These are phyloP conservation scores for Oidiodendron maius DNA, from an alignment of 495 filamentous ascomycete species.

Conservation along the genomic window DNA sequence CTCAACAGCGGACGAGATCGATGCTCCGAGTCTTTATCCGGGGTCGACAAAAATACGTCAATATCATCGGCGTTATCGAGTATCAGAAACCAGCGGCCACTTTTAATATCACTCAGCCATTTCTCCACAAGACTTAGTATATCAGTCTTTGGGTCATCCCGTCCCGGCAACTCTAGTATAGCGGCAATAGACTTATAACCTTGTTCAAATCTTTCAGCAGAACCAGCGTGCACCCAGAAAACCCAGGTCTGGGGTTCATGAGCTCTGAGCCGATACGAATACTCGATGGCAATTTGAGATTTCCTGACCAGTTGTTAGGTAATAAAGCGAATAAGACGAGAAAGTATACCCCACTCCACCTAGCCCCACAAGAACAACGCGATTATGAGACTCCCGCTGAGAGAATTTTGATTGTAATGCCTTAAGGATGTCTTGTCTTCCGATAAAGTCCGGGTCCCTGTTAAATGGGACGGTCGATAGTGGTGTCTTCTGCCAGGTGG, in stretches of 20 bases:
- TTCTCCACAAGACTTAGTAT: slow-evolving; percentile 29
- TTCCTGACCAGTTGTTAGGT: slow-evolving; percentile 29
- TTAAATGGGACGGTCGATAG: slow-evolving; percentile 23
- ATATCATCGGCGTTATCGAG: slow-evolving; percentile 41
- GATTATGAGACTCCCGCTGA: slow-evolving; percentile 7
- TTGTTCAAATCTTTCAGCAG: slow-evolving; percentile 29
- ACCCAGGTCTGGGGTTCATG: slow-evolving; percentile 28
- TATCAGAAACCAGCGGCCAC: slow-evolving; percentile 36
- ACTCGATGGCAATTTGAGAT: slow-evolving; percentile 48
- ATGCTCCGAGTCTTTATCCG: neutral
- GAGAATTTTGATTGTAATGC: slow-evolving; percentile 21
- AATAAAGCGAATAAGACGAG: neutral
- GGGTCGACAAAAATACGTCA: slow-evolving; percentile 20
- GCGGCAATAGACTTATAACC: slow-evolving; percentile 34
- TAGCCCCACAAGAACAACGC: slow-evolving; percentile 14
- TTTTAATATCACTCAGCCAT: slow-evolving; percentile 31
- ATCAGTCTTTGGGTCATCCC: slow-evolving; percentile 30
- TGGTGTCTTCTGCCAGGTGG: slow-evolving; percentile 1
- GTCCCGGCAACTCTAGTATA: slow-evolving; percentile 26
- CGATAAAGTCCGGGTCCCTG: slow-evolving; percentile 31
- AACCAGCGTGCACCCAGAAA: slow-evolving; percentile 42
- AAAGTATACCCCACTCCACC: slow-evolving; percentile 15
- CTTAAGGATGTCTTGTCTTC: slow-evolving; percentile 31
- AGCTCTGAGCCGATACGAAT: slow-evolving; percentile 30
- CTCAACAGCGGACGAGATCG: slow-evolving; percentile 8